Base-by-base conservation (phyloP, 495 filamentous ascomycete species). In the Hyaloscypha bicolor region DNA sequence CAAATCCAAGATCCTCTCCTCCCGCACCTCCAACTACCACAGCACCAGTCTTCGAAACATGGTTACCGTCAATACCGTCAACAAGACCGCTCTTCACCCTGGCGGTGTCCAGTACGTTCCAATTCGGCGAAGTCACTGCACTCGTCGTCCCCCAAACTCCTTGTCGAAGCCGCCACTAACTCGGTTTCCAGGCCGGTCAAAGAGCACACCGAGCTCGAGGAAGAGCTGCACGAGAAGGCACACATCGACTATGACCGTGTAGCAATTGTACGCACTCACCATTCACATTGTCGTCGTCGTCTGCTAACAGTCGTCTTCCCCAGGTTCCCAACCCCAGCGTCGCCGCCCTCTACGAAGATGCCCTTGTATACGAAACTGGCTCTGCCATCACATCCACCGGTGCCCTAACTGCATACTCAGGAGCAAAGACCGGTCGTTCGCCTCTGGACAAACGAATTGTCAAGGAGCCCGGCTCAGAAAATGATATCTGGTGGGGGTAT, bases 231-330 rank as follows among this genome's bases (percentile, higher is more conserved):
- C 79, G 93, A 98, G 81, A 93, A 92, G 78, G 96, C 95, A 72
- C 93, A 98, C 85, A 98, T 99, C 81, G 95, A 99, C 88, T 99
- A 98, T 77, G 92, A 97, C 80, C 91, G 96, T 73, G 95, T 99
- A 72, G 91, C 96, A 65, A 99, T 99, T 84, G 94, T 97, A 83
- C 76, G 90, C 60, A 25, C 35, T 55, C 62, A 19, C 56, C 32
- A 95, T 80, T 75, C 86, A 94, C 78, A 16, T 31, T 63, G n/a
- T 31, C 30, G 51, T 60, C 65, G 25, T 55, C 66, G 45, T 53
- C 61, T 51, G 29, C 37, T 58, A 61, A 61, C 29, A 21, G 11
- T 30, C 19, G 21, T 39, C 42, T 35, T 33, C 21, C 14, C 22
- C 57, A 73, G 71, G 67, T 73, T n/a, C 71, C 71, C 58, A 73